Conservation (phyloP, 2,329 filamentous ascomycete species). For the Penicillium sumatraense region DNA sequence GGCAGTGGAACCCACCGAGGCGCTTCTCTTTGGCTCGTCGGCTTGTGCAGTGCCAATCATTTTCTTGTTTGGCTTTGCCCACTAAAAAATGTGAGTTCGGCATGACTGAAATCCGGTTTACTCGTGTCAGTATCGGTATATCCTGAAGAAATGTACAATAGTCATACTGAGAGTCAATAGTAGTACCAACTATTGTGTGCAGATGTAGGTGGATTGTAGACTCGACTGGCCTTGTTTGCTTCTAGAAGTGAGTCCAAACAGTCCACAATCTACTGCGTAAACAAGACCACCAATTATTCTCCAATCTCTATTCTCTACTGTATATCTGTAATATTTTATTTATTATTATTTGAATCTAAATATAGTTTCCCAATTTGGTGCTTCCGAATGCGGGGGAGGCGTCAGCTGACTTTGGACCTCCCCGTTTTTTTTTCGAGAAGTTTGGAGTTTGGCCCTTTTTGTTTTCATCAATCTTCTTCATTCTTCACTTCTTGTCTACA, state of each 20-base stretch:
- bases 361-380: slow-evolving; percentile 11
- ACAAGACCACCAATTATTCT: background rate
- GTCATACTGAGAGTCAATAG: too few species aligned
- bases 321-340: background rate
- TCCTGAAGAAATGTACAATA: too few species aligned
- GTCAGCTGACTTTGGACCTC: slow-evolving; percentile 15
- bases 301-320: background rate
- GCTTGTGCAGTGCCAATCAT: background rate
- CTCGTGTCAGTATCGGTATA: too few species aligned
- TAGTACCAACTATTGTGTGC: too few species aligned
- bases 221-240: background rate
- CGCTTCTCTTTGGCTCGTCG: background rate
- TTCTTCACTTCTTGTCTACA: background rate
- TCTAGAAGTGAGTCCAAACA: background rate
- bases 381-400: slow-evolving; percentile 18
- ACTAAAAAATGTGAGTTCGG: slow-evolving; percentile 8
- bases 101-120: background rate
- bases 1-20: slow-evolving; percentile 1
- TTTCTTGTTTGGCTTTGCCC: background rate
- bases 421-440: slow-evolving; percentile 9
- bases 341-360: background rate
- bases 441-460: background rate
- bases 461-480: background rate
- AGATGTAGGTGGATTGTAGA: too few species aligned
- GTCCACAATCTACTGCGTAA: background rate